A percentile compares a stretch with the other conserved stretches of the same genome.
phyloP scores from a whole-genome alignment of 352 stramenopile species.

The Phytophthora melonis region DNA sequence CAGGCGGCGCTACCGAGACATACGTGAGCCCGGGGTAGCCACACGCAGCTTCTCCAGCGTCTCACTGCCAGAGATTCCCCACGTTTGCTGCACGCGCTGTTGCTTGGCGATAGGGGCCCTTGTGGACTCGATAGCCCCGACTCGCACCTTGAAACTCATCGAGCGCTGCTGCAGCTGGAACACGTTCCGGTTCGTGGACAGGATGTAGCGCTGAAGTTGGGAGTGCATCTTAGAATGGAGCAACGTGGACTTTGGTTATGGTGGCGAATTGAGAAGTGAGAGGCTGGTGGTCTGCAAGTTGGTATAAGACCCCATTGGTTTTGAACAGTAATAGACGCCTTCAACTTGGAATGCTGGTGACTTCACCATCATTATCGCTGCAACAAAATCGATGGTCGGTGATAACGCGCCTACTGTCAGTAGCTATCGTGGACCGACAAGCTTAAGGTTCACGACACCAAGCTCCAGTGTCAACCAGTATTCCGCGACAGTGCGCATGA shows the following conservation, averaged over 20 bases:
- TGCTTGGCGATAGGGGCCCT: slow-evolving; percentile 24
- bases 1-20: slow-evolving; percentile 41
- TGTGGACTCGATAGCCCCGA: slow-evolving; percentile 19
- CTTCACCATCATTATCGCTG: neutral
- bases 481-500: neutral
- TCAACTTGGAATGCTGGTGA: slow-evolving; percentile 7
- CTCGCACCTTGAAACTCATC: slow-evolving; percentile 35
- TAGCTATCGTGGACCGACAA: too few relatives aligned
- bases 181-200: neutral
- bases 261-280: slow-evolving; percentile 16
- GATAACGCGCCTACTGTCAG: too few relatives aligned
- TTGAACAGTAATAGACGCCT: neutral
- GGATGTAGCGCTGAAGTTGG: slow-evolving; percentile 21
- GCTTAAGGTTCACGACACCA: too few relatives aligned
- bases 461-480: neutral
- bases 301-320: neutral
- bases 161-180: slow-evolving; percentile 18
- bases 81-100: slow-evolving; percentile 42
- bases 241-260: slow-evolving; percentile 6
- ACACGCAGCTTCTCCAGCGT: slow-evolving; percentile 40
- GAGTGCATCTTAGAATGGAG: slow-evolving; percentile 9
- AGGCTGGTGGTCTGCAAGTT: neutral
- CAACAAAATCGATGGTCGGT: neutral
- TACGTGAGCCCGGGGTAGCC: slow-evolving; percentile 44
- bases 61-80: slow-evolving; percentile 36